Base-by-base conservation (phyloP, 768 basidiomycete genomes). In the Tylopilus subfusipes region DNA sequence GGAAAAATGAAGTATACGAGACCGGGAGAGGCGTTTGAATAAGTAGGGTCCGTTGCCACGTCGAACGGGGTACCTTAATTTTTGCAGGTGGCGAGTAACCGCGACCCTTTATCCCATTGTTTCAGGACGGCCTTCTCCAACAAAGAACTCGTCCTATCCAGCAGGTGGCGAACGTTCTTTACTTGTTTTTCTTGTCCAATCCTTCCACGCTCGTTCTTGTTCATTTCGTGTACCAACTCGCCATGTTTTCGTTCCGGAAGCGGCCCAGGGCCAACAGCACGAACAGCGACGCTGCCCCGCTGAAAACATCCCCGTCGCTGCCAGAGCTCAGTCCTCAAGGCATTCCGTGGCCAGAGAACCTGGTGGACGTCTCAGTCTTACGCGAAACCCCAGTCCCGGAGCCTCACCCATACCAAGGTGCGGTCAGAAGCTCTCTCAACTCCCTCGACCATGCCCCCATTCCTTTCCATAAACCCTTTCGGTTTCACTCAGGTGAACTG, bases 401-500 rank as follows among this genome's bases (percentile, higher is more conserved):
- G 70, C 63, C 72, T 73, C 48, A 63, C 58, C 70, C 67, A 68
- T 65, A 73, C 68, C 79, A 83, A 80, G 86, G 85, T 83, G 85
- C 86, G 76, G 75, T 79, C 59, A 85, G 82, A 78, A 81, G 78
- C 66, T 85, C 84, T 70, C 78, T 88, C 67, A 76, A 79, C 64
- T 76, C 76, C 54, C 62, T 71, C 71, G 74, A 78, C 68, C 72
- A 72, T 53, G 67, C 72, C 68, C 75, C 85, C 64, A 85, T 87
- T 70, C 78, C 84, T 62, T 91, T 90, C 79, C 88, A 92, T 72
- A 88, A 87, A 81, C 90, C 90, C 44, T 90, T 89, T 78, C 80
- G 85, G 55, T 54, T 61, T 50, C 53, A 63, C 72, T 77, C 77
- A 68, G 77, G 73, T 61, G 68, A 74, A 43, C 68, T 58, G 7